Base-by-base conservation (phyloP, 345 rosid species). In the Physaria fendleri region DNA sequence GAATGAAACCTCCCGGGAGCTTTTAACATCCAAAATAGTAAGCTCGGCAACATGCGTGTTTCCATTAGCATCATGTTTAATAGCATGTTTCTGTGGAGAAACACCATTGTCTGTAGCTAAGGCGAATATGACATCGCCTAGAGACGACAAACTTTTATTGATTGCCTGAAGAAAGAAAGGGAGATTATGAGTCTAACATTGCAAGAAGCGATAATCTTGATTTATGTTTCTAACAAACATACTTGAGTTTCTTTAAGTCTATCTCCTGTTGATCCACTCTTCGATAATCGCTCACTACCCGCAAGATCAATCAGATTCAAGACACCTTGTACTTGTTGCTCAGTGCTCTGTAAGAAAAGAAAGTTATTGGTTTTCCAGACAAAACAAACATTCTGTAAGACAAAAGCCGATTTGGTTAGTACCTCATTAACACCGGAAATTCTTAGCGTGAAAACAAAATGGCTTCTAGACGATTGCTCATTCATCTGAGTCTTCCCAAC, bases 301-400 rank as follows among this genome's bases (percentile, higher is more conserved):
- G 99, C 99, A 65, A 93, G 94, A 81, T 93, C 99, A 57, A 93
- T 89, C 32, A 93, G 89, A 82, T 93, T 93, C 82, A 93, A 58
- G 56, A 93, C 80, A 14, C 99, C 94, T 78, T 93, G 99, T 50
- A 85, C 89, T 74, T 89, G 95, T 69, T 93, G 99, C 62, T 93
- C 99, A 3, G 94, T 93, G 76, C 87, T 79, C 99, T 93, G 56
- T 14, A 23, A 42, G 1, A 50, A 51, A 33, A 5, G 12, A 8
- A 38, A 8, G 13, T 35, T n/a, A n/a, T 44, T 7, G 7, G 55
- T 54, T 27, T 22, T 18, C 34, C n/a, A 32, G 4, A 69, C 21
- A 53, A 45, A 44, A 44, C 47, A 69, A 52, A 51, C 56, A 12
- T 50, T 60, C 21, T 10, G 5, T 20, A 21, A 51, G 34, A 4